Base-by-base conservation (phyloP, 2,329 filamentous ascomycete species). In the Pyricularia sp. region DNA sequence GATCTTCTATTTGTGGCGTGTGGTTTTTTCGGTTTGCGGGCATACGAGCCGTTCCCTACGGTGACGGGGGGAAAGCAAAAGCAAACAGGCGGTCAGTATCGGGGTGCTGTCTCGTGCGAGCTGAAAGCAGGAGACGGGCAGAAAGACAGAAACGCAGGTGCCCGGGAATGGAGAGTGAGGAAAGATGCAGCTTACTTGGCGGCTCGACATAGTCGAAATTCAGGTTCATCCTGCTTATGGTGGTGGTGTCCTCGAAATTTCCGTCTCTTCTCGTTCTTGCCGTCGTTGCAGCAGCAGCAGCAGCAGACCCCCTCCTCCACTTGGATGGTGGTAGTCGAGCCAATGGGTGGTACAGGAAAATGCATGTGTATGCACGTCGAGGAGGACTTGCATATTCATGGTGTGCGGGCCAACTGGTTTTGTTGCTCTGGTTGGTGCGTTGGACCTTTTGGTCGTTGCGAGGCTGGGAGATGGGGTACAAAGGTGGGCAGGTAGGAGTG, bases 301-400 rank as follows among this genome's bases (percentile, higher is more conserved):
- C 59, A 63, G 59, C 25, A 63, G 59, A 63, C 59, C 59, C 59
- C 59, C 59, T 63, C 59, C 9, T 63, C 59, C 59, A 63, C 59
- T 63, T 12, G 25, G 59, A 63, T 28, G 59, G 26, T 63, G 59
- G 59, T 63, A 63, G 14, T 63, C 59, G 14, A 28, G 59, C 59
- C 59, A 63, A 63, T 63, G 12, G 26, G 23, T 26, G 25, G 9
- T 28, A 26, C 23, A n/a, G 12, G 26, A 11, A 63, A 63, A 28
- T 63, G 59, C 59, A 63, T 63, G 59, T 63, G 59, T 63, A 63
- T 63, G 59, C 59, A 63, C 59, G 23, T 63, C 59, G 59, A 63
- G 59, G 59, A 63, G 59, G 59, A 63, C 59, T 63, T 63, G 59
- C 59, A 63, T 63, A 63, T 63, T 63, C 59, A 63, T 30, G 14